These are phyloP conservation scores for Themeda triandra DNA, from an alignment of 176 grass and related monocot species.

Conservation along the genomic window DNA sequence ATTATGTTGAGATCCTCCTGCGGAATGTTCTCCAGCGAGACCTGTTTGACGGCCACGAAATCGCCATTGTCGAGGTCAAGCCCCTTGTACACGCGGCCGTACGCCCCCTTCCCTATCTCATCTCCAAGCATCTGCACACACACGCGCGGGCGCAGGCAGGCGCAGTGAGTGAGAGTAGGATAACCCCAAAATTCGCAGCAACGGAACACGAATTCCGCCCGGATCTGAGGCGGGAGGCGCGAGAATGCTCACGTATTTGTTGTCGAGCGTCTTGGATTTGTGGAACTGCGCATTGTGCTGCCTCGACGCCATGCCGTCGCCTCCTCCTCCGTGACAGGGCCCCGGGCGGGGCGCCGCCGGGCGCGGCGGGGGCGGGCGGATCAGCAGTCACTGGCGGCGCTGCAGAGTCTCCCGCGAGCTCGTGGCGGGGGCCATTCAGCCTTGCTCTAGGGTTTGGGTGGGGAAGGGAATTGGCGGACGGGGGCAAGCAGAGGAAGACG, in stretches of 20 bases:
- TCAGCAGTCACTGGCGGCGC: conserved; percentile 13
- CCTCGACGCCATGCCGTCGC: conserved; percentile 60
- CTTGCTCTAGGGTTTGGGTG: conserved; percentile 41
- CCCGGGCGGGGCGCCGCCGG: conserved; percentile 9
- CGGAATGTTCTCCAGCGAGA: conserved; percentile 92
- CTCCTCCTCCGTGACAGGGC: conserved; percentile 22
- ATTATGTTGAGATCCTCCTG: conserved; percentile 99
- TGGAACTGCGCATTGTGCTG: conserved; percentile 62
- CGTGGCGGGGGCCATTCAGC: conserved; percentile 29
- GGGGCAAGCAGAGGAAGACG: conserved; percentile 27
- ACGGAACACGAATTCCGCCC: conserved; percentile 18
- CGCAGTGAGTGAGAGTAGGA: conserved; percentile 18
- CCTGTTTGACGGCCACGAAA: conserved; percentile 99
- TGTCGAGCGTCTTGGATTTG: conserved; percentile 94
- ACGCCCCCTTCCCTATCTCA: conserved; percentile 97
- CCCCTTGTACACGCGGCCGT: conserved; percentile 97
- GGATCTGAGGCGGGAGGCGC: conserved; percentile 18
- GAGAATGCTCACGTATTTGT: conserved; percentile 84
- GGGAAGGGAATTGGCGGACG: conserved; percentile 33
- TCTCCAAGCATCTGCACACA: conserved; percentile 92
- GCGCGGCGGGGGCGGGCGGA: not conserved
- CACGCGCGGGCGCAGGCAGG: not conserved
- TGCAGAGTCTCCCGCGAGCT: not conserved
- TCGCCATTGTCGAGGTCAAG: conserved; percentile 96
- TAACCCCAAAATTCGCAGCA: not conserved